Percentiles rank a stretch among this genome's conserved stretches.
These are phyloP conservation scores for Phytophthora ohioensis DNA, from an alignment of 352 stramenopile genomes.

Conservation along the genomic window DNA sequence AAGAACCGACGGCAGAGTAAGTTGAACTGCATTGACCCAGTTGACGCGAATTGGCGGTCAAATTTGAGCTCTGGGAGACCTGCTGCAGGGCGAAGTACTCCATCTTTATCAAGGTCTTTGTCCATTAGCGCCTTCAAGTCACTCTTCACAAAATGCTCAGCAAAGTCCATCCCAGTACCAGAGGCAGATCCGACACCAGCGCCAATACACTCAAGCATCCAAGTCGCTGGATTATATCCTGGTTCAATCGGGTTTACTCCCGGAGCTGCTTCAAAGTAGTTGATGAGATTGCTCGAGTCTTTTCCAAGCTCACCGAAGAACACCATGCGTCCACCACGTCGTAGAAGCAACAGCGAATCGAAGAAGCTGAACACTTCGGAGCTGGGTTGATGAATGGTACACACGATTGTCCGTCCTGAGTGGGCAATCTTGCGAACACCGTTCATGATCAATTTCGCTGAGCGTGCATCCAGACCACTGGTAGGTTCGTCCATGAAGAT, in stretches of 20 bases:
- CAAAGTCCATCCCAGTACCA: conserved; percentile 46
- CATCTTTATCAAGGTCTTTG: conserved; percentile 52
- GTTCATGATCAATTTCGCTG: conserved; percentile 88
- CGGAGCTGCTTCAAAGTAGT: conserved; percentile 59
- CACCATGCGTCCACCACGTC: conserved; percentile 56
- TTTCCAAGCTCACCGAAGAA: conserved; percentile 69
- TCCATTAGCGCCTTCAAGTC: conserved; percentile 47
- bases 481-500: conserved; percentile 93
- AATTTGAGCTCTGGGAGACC: conserved; percentile 54
- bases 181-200: conserved; percentile 42
- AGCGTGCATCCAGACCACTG: conserved; percentile 86
- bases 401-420: conserved; percentile 83
- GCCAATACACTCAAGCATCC: conserved; percentile 89
- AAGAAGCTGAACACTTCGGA: conserved; percentile 92
- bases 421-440: conserved; percentile 88
- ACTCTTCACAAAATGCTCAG: conserved; percentile 48
- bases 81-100: conserved; percentile 43
- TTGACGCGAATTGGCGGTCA: conserved; percentile 45
- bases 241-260: conserved; percentile 58
- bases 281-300: conserved; percentile 53
- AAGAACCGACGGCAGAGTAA: conserved; percentile 66
- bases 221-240: conserved; percentile 92
- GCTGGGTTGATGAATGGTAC: conserved; percentile 93
- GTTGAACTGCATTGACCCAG: conserved; percentile 36
- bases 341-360: conserved; percentile 84